Conservation (phyloP, 1,284 basidiomycete genomes). For the Leccinum pachyderme region DNA sequence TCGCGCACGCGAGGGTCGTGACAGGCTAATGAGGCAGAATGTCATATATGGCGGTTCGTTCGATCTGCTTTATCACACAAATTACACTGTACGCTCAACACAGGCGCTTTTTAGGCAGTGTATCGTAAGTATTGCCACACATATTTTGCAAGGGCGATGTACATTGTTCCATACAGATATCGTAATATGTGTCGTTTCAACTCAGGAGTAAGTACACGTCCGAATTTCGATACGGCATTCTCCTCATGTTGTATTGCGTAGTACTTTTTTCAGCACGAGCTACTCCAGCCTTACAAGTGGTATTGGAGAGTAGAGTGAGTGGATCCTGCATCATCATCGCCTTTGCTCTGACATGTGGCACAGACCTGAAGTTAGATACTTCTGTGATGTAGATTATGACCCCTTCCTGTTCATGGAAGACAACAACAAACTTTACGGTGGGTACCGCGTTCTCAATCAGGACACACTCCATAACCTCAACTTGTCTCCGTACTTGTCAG, state of each 20-base stretch:
- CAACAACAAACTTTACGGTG: slow-evolving; percentile 70
- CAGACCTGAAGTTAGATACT: slow-evolving; percentile 72
- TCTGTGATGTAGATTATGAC: slow-evolving; percentile 77
- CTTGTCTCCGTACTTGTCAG: slow-evolving; percentile 29
- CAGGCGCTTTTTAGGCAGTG: slow-evolving; percentile 41
- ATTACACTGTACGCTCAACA: slow-evolving; percentile 1
- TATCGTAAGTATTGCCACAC: slow-evolving; percentile 42
- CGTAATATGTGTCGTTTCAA: slow-evolving; percentile 84
- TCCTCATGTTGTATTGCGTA: slow-evolving; percentile 28
- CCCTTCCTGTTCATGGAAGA: slow-evolving; percentile 81
- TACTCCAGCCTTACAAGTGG: slow-evolving; percentile 72
- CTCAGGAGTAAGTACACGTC: slow-evolving; percentile 59
- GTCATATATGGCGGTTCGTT: slow-evolving; percentile 67
- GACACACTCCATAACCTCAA: background rate
- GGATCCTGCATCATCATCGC: slow-evolving; percentile 7
- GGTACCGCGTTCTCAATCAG: slow-evolving; percentile 9
- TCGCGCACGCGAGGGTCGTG: slow-evolving; percentile 58
- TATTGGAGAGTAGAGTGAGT: slow-evolving; percentile 77
- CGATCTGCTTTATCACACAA: background rate
- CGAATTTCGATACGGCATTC: background rate
- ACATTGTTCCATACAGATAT: slow-evolving; percentile 39
- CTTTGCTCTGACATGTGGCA: slow-evolving; percentile 4
- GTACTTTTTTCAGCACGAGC: slow-evolving; percentile 79
- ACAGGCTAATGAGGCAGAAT: slow-evolving; percentile 57
- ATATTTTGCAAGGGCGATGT: background rate